Percentiles rank a stretch among this genome's conserved stretches.
Conservation (phyloP, 768 basidiomycete genomes). For the Leucocoprinus leucothites region DNA sequence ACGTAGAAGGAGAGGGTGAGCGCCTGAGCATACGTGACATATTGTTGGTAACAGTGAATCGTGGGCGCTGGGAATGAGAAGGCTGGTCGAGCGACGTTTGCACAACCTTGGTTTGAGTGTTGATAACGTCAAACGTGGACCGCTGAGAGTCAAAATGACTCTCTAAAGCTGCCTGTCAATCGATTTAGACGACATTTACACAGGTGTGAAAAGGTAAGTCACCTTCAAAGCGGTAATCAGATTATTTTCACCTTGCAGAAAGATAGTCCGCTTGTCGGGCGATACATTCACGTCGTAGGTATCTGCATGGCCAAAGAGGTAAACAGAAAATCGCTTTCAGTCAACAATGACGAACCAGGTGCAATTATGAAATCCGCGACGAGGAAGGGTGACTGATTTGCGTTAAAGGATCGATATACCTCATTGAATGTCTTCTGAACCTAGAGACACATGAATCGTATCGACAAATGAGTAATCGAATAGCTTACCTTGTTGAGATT, state of each 20-base stretch:
- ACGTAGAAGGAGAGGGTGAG: not conserved
- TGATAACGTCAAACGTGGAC: constrained; percentile 64
- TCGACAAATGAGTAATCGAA: too few species aligned
- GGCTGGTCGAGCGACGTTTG: constrained; percentile 4
- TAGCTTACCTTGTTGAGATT: constrained; percentile 61
- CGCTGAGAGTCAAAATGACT: constrained; percentile 61
- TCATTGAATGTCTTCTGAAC: constrained; percentile 91
- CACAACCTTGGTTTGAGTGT: constrained; percentile 15
- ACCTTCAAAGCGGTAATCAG: constrained; percentile 81
- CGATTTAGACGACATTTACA: not conserved
- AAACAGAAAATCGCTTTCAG: not conserved
- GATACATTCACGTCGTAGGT: constrained; percentile 91
- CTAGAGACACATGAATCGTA: constrained; percentile 29
- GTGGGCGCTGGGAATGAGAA: not conserved
- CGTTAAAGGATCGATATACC: constrained; percentile 79
- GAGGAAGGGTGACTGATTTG: constrained; percentile 73
- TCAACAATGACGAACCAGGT: constrained; percentile 47
- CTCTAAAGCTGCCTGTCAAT: constrained; percentile 62
- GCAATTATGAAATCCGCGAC: constrained; percentile 83
- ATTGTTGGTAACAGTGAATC: constrained; percentile 1
- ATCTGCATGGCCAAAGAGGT: constrained; percentile 37
- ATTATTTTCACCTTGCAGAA: constrained; percentile 83
- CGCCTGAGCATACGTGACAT: not conserved
- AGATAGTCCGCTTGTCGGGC: constrained; percentile 95
- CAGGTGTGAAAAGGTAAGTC: not conserved